Conservation (phyloP, 148 eudicot genomes). For the Arctostaphylos glauca region DNA sequence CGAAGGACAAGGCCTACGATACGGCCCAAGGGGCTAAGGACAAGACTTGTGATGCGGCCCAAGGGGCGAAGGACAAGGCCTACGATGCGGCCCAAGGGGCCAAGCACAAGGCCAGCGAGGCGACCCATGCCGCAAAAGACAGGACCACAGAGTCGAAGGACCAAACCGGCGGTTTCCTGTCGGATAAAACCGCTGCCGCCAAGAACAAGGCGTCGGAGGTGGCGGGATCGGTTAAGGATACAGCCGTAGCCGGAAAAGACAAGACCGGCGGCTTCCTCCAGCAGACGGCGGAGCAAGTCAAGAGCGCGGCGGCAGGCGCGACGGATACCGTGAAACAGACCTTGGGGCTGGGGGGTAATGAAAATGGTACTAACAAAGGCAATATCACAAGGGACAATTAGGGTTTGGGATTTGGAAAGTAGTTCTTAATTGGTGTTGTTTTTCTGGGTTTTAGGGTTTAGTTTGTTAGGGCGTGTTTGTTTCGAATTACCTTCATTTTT, state of each 20-base stretch:
- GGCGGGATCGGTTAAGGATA: no score
- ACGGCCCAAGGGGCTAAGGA: background rate
- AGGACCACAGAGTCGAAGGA: no score
- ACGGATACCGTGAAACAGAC: background rate
- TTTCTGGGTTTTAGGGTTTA: background rate
- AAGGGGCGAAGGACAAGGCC: constrained; percentile 31
- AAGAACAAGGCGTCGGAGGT: background rate
- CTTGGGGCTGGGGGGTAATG: background rate
- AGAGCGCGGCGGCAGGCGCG: background rate
- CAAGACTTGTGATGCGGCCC: no score
- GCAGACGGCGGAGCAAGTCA: background rate
- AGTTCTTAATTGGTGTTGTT: background rate
- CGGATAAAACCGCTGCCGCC: background rate
- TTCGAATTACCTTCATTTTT: background rate
- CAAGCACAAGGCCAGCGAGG: constrained; percentile 23
- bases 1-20: constrained; percentile 22
- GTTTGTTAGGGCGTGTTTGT: background rate
- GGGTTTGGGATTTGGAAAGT: background rate
- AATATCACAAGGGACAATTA: background rate
- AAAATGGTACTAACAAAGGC: background rate
- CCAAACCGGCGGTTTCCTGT: no score
- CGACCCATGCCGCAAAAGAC: constrained; percentile 14
- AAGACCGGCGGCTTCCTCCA: background rate
- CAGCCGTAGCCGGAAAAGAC: no score
- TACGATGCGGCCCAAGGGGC: background rate